phyloP scores from a whole-genome alignment of 345 rosid species.

The Hypericum perforatum region DNA sequence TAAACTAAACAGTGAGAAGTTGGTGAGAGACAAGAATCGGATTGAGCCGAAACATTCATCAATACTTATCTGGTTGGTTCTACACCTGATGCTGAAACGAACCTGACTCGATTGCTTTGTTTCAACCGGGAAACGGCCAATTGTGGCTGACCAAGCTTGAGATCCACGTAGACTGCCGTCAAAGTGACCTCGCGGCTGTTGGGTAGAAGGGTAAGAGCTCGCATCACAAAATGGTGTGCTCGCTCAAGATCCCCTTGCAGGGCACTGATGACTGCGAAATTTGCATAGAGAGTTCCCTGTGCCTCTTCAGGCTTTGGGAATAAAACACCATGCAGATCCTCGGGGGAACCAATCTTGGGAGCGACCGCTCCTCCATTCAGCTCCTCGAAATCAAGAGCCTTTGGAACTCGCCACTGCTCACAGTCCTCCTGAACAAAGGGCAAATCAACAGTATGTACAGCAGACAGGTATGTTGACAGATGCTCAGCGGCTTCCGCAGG shows the following conservation, averaged over 20 bases:
- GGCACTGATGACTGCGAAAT: constrained; percentile 62
- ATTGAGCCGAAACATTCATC: neutral
- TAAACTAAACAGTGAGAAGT: no score
- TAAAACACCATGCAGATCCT: constrained; percentile 23
- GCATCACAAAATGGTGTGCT: constrained; percentile 48
- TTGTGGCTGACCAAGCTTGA: constrained; percentile 60
- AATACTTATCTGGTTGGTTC: constrained; percentile 18
- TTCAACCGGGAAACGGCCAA: constrained; percentile 76
- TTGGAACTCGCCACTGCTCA: constrained; percentile 47
- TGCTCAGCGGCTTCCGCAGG: constrained; percentile 74
- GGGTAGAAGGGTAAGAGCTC: constrained; percentile 52
- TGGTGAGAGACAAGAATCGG: no score
- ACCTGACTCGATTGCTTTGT: constrained; percentile 58
- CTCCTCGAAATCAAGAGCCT: constrained; percentile 56
- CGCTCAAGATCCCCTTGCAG: constrained; percentile 62
- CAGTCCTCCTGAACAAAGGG: constrained; percentile 69
- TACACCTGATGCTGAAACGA: constrained; percentile 26
- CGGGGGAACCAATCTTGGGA: constrained; percentile 22
- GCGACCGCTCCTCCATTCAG: constrained; percentile 32
- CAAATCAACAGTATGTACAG: constrained; percentile 42
- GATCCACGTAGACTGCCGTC: constrained; percentile 70
- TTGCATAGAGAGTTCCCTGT: constrained; percentile 63
- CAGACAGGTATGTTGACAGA: constrained; percentile 54
- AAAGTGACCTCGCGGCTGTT: constrained; percentile 57
- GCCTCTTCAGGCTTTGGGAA: constrained; percentile 86